Conservation (phyloP, 495 filamentous ascomycete species). For the Schizothecium vesticola region DNA sequence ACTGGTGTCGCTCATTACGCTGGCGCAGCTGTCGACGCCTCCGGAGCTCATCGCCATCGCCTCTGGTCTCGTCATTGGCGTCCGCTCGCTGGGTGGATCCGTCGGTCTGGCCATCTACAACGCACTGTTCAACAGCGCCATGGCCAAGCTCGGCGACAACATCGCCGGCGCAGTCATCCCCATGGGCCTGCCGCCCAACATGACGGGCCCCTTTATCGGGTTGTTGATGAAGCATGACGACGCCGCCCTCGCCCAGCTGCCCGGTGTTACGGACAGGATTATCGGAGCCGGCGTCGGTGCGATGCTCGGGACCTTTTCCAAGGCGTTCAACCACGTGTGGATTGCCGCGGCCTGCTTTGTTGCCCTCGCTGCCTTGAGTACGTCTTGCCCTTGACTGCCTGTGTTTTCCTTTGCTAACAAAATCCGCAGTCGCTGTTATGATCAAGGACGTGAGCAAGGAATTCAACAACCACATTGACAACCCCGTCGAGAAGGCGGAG, state of each 20-base stretch:
- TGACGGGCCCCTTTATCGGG: slow-evolving; percentile 17
- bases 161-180: slow-evolving; percentile 22
- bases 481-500: slow-evolving; percentile 22
- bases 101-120: slow-evolving; percentile 34
- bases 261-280: slow-evolving; percentile 23
- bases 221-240: slow-evolving; percentile 15
- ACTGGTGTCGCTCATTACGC: slow-evolving; percentile 25
- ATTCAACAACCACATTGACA: slow-evolving; percentile 24
- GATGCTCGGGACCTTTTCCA: slow-evolving; percentile 19
- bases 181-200: slow-evolving; percentile 16
- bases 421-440: slow-evolving; percentile 8
- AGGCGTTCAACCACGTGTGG: slow-evolving; percentile 27
- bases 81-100: slow-evolving; percentile 29
- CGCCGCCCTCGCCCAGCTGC: slow-evolving; percentile 14
- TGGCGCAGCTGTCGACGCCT: slow-evolving; percentile 29
- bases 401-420: neutral
- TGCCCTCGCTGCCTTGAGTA: slow-evolving; percentile 20
- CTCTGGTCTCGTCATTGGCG: slow-evolving; percentile 28
- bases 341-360: slow-evolving; percentile 24
- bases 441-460: slow-evolving; percentile 16
- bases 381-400: neutral
- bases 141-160: slow-evolving; percentile 20
- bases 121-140: slow-evolving; percentile 17
- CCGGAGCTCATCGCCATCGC: slow-evolving; percentile 30
- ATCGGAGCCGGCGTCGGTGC: slow-evolving; percentile 19